phyloP scores from a whole-genome alignment of 192 early-diverging fungal species.

The Coemansia sp. region DNA sequence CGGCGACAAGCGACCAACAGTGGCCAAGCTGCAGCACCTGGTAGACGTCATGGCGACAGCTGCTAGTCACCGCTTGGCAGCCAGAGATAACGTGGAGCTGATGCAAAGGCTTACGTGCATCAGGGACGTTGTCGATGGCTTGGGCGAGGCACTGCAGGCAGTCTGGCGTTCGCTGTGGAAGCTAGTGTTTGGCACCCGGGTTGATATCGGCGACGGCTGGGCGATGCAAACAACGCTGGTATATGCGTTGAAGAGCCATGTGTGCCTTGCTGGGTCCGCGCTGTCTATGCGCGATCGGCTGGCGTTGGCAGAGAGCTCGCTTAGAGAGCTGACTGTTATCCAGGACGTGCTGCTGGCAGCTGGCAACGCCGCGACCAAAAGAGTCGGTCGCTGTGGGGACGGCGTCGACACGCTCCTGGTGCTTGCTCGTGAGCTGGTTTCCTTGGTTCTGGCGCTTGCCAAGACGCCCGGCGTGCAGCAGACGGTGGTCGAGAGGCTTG shows the following conservation, averaged over 20 bases:
- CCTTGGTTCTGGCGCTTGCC: slow-evolving; percentile 8
- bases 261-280: background rate
- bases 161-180: slow-evolving; percentile 41
- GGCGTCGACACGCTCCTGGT: slow-evolving; percentile 7
- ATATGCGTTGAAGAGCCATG: background rate
- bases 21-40: slow-evolving; percentile 12
- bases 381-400: background rate
- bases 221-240: slow-evolving; percentile 20
- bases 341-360: slow-evolving; percentile 18
- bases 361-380: background rate
- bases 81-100: background rate
- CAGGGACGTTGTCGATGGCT: slow-evolving; percentile 17
- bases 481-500: slow-evolving; percentile 24
- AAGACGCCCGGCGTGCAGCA: slow-evolving; percentile 17
- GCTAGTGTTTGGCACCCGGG: slow-evolving; percentile 19
- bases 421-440: slow-evolving; percentile 29
- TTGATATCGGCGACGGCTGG: slow-evolving; percentile 14
- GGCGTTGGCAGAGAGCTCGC: slow-evolving; percentile 22
- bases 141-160: slow-evolving; percentile 20
- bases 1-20: background rate
- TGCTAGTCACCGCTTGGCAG: slow-evolving; percentile 4
- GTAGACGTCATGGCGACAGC: slow-evolving; percentile 27
- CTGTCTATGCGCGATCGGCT: slow-evolving; percentile 17
- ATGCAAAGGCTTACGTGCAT: background rate
- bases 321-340: slow-evolving; percentile 27